These are phyloP conservation scores for Aotearoamyces nothofagi DNA, from an alignment of 2,329 filamentous ascomycete species.

Conservation along the genomic window DNA sequence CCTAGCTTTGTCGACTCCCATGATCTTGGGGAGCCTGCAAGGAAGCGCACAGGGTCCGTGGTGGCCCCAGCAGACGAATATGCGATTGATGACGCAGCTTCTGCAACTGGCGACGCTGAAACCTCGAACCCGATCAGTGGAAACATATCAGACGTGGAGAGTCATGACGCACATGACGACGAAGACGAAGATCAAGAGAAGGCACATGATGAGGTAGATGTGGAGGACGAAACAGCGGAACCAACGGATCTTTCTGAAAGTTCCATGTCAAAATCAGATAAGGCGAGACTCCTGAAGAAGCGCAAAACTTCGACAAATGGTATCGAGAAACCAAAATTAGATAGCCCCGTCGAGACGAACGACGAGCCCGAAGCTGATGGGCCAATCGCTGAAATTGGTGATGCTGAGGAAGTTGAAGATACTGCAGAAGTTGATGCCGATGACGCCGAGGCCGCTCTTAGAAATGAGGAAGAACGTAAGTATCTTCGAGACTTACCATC, in stretches of 20 bases:
- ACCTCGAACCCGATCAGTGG: constrained; percentile 17
- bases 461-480: constrained; percentile 51
- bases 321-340: background rate
- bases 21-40: constrained; percentile 20
- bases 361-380: constrained; percentile 2
- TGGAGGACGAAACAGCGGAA: background rate
- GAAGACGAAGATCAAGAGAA: constrained; percentile 10
- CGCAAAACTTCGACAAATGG: constrained; percentile 1
- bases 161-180: constrained; percentile 21
- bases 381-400: constrained; percentile 46
- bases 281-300: constrained; percentile 2
- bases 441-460: constrained; percentile 40
- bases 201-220: constrained; percentile 5
- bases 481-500: constrained; percentile 2
- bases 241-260: background rate
- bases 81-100: constrained; percentile 27
- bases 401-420: constrained; percentile 37
- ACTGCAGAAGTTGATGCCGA: constrained; percentile 37
- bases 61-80: constrained; percentile 25
- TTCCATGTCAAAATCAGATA: background rate
- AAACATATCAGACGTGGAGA: constrained; percentile 20
- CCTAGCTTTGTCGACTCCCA: constrained; percentile 18
- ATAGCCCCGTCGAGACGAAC: background rate
- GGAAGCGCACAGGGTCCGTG: constrained; percentile 38
- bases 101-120: constrained; percentile 26